Evolutionary conservation across 2,329 filamentous ascomycete genomes (phyloP), one percentile per base, ranked within the genome.

Genomic region (Fusarium sarcochroum): DNA sequence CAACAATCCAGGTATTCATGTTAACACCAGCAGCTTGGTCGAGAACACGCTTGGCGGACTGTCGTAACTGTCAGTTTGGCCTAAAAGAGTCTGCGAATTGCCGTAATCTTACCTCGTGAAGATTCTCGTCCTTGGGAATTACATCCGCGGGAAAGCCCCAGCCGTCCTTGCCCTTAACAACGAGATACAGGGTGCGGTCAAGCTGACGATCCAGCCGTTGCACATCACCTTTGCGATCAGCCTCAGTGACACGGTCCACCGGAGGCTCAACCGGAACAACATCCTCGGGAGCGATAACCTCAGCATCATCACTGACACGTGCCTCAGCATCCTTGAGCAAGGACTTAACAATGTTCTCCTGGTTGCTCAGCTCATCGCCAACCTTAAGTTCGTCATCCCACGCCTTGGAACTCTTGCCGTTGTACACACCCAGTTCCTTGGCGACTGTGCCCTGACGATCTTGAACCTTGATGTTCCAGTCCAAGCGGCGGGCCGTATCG

Each of bases 1-100:
- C 95, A 51, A 99, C 92, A 72, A 98, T 89, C 94, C 96, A 99
- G 56, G 94, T 98, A 84, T 98, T 98, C 94, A 99, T 98, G 85
- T 99, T 97, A 64, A 92, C 82, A 60, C 96, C 96, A 11, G 91
- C 94, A 5, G 93, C 85, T 74, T 93, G 86, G 52, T 90, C 85
- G 23, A 98, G 85, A 55, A 94, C 89, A 63, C 94, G 88, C 76
- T 93, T 88, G 37, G 95, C 94, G 44, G 93, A 90, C 96, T 99
- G 35, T 20, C 17, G 11, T 4, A 17, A 7, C 14, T 14, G 46
- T 69, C 20, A 69, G 61, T 23, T 45, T 10, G 37, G 34, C 3
- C 42, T 3, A 18, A 17, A 20, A 18, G 18, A 18, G 49, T 30
- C 4, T 32, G 15, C 37, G 42, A 30, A 15, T 14, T 30, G 54